These are phyloP conservation scores for Pichia kudriavzevii DNA, from an alignment of 1,139 yeast species.

Conservation along the genomic window DNA sequence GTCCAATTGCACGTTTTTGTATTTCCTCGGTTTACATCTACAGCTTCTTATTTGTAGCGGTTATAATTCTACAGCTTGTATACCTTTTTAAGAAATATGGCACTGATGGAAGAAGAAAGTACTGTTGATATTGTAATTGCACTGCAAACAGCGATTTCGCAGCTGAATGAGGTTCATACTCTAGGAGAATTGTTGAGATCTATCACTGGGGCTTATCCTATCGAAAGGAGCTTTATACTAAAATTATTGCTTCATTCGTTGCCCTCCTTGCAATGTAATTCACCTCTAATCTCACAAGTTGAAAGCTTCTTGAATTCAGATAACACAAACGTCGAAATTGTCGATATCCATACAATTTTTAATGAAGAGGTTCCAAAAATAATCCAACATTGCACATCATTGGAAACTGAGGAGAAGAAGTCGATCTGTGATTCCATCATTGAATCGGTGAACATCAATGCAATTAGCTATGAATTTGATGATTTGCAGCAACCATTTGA, in stretches of 20 bases:
- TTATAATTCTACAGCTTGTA: too few species aligned
- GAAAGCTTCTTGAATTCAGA: slow-evolving; percentile 1
- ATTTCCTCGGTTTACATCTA: too few species aligned
- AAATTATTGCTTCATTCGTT: slow-evolving; percentile 5
- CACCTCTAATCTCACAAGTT: background rate
- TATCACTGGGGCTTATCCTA: too few species aligned
- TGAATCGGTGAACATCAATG: background rate
- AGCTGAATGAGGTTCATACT: too few species aligned
- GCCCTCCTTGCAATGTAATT: slow-evolving; percentile 2
- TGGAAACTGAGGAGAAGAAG: slow-evolving; percentile 3
- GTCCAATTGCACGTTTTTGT: too few species aligned
- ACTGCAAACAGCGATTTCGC: slow-evolving; percentile 3
- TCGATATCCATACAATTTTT: slow-evolving; percentile 5
- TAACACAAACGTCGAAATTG: background rate
- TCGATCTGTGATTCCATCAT: background rate
- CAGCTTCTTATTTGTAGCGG: too few species aligned
- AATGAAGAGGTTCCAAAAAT: slow-evolving; percentile 1
- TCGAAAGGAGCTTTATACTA: background rate
- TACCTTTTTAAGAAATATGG: too few species aligned
- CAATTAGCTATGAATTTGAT: slow-evolving; percentile 7
- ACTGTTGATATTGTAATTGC: slow-evolving; percentile 3
- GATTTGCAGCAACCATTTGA: slow-evolving; percentile 6
- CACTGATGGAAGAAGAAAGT: slow-evolving; percentile 2
- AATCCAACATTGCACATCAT: slow-evolving; percentile 1
- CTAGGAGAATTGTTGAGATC: too few species aligned